These are phyloP conservation scores for Secale cereale DNA, from an alignment of 176 grass and related monocot genomes.

Conservation along the genomic window DNA sequence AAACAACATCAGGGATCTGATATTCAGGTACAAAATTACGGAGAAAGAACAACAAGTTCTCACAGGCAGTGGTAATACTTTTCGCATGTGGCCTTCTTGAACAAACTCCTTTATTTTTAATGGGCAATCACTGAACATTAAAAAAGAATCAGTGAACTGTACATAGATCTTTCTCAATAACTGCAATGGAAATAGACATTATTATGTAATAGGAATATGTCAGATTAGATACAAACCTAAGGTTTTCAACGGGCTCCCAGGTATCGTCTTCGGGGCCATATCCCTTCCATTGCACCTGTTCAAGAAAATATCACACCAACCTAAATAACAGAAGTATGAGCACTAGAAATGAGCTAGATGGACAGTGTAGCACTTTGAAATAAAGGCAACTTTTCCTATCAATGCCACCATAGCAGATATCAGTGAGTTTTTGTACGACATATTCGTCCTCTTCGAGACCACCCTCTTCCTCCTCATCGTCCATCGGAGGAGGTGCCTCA, in stretches of 20 bases:
- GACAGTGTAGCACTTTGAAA: conserved; percentile 50
- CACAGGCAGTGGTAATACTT: conserved; percentile 74
- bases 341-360: not conserved
- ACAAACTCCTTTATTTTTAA: conserved; percentile 77
- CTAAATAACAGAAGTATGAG: not conserved
- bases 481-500: not conserved
- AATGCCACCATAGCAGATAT: conserved; percentile 60
- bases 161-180: not conserved
- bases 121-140: conserved; percentile 45
- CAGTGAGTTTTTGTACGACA: conserved; percentile 36
- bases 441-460: conserved; percentile 45
- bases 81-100: conserved; percentile 42
- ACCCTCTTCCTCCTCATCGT: conserved; percentile 32
- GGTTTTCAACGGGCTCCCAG: conserved; percentile 73
- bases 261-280: conserved; percentile 65
- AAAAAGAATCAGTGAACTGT: conserved; percentile 3
- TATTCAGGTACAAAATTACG: not conserved
- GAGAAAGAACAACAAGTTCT: conserved; percentile 1
- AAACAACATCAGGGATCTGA: not conserved
- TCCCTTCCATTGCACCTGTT: conserved; percentile 82
- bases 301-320: not conserved
- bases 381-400: conserved; percentile 37
- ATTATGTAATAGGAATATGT: not conserved
- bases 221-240: conserved; percentile 50
- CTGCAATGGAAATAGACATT: not conserved